Base-by-base conservation (phyloP, 495 filamentous ascomycete genomes). In the Platismatia glauca region DNA sequence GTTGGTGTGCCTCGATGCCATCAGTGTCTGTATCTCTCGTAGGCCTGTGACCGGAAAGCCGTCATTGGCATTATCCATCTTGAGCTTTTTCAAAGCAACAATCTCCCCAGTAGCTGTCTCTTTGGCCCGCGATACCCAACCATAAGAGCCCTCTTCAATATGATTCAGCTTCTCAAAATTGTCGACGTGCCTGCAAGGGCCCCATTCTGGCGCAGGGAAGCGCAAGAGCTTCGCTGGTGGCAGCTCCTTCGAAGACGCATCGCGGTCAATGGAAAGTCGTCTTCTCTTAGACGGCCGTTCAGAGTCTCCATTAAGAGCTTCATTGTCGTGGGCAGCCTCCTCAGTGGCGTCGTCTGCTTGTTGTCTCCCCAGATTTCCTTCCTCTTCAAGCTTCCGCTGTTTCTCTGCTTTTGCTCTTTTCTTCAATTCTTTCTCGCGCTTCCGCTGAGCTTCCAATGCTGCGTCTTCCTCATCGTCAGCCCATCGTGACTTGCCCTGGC, bases 61-160 rank as follows among this genome's bases (percentile, higher is more conserved):
- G 69, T 91, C 87, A 66, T 87, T 85, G 64, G 79, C 79, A 71
- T 86, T 82, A 65, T 96, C 90, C 77, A 97, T 85, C 79, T 98
- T 98, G 58, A 97, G 80, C 71, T 91, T 87, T 80, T 98, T 98
- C 67, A 98, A 75, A 44, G 94, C 94, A 27, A 97, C 92, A 9
- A 98, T 80, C 63, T 91, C 85, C 9, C 91, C 90, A 2, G 94
- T 95, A 5, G 79, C 79, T 15, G 80, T 81, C 71, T 96, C 90
- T 64, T 79, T 84, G 11, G 93, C 94, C 34, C 94, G 78, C 46
- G 93, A 92, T 6, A 98, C 94, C 84, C 86, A 92, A 58, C 94
- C 94, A 75, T 97, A 98, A 1, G 90, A 88, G 58, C 94, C 94
- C 73, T 98, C 94, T 72, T 97, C 94, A 69, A 98, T 98, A 74